A percentile compares a stretch with the other conserved stretches of the same genome.
These are phyloP conservation scores for Vitis rupestris DNA, from an alignment of 164 flowering plant genomes.

Conservation along the genomic window DNA sequence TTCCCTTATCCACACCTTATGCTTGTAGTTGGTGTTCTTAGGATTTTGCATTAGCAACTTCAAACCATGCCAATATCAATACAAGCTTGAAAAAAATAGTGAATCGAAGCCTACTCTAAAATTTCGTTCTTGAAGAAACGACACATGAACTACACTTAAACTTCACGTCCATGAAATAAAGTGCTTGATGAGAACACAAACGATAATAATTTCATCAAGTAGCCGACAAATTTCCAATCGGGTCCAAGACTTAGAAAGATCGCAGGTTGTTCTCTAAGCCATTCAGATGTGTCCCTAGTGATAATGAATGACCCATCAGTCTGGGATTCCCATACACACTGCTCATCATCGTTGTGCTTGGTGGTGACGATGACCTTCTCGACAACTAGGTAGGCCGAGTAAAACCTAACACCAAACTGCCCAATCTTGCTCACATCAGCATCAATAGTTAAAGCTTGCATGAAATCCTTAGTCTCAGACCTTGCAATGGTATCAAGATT, in stretches of 20 bases:
- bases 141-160: slow-evolving; percentile 30
- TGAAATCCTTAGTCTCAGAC: slow-evolving; percentile 67
- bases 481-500: slow-evolving; percentile 59
- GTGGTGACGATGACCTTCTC: slow-evolving; percentile 61
- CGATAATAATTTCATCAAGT: slow-evolving; percentile 47
- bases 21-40: slow-evolving; percentile 30
- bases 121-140: slow-evolving; percentile 13
- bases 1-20: slow-evolving; percentile 34
- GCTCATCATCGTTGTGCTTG: slow-evolving; percentile 60
- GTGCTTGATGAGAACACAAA: slow-evolving; percentile 8
- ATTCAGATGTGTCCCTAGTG: slow-evolving; percentile 25
- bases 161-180: slow-evolving; percentile 51
- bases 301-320: slow-evolving; percentile 56
- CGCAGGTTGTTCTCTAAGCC: slow-evolving; percentile 14
- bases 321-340: slow-evolving; percentile 55
- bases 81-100: slow-evolving; percentile 45
- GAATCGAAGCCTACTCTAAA: slow-evolving; percentile 22
- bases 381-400: slow-evolving; percentile 57
- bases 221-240: slow-evolving; percentile 45
- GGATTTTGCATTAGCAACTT: slow-evolving; percentile 32
- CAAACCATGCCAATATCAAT: slow-evolving; percentile 39
- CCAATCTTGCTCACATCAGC: slow-evolving; percentile 77
- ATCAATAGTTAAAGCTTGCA: slow-evolving; percentile 64
- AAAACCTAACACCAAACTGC: slow-evolving; percentile 65
- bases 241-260: slow-evolving; percentile 22